Evolutionary conservation across 164 flowering plant species (phyloP).

Genomic region (Taxillus chinensis): DNA sequence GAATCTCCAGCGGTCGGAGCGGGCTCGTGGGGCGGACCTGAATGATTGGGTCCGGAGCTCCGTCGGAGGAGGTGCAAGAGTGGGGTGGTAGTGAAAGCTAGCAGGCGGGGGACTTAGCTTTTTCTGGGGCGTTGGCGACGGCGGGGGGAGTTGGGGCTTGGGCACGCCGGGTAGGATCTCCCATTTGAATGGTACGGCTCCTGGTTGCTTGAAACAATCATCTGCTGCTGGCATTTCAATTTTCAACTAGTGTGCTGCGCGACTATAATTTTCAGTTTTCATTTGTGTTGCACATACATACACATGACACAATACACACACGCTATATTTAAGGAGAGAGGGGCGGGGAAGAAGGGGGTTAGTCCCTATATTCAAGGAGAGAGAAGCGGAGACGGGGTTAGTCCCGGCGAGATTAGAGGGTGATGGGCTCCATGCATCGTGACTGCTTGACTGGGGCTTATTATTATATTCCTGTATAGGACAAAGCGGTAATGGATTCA

Average conservation of each 20-base stretch:
- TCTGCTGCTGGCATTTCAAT: conserved; percentile 21
- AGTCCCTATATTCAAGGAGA: too few relatives aligned
- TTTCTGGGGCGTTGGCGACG: conserved; percentile 1
- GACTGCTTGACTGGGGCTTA: too few relatives aligned
- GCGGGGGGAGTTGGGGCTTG: conserved; percentile 14
- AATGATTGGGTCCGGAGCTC: conserved; percentile 23
- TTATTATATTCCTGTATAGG: too few relatives aligned
- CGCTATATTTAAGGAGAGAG: neutral
- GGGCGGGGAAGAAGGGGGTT: neutral
- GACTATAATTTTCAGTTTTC: too few relatives aligned
- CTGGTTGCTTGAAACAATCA: conserved; percentile 51
- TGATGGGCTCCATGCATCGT: neutral
- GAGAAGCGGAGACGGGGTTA: too few relatives aligned
- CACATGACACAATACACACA: neutral
- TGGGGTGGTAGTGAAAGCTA: conserved; percentile 15
- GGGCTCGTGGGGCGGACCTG: conserved; percentile 23
- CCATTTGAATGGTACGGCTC: conserved; percentile 78
- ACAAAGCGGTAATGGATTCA: too few relatives aligned
- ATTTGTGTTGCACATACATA: neutral
- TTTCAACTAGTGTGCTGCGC: too few relatives aligned
- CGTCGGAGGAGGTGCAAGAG: conserved; percentile 25
- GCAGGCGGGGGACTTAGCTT: conserved; percentile 5
- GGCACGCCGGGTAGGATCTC: conserved; percentile 74
- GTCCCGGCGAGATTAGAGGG: neutral
- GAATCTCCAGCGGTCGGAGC: conserved; percentile 23